These are phyloP conservation scores for Rhodomyrtus tomentosa DNA, from an alignment of 345 rosid genomes.

Conservation along the genomic window DNA sequence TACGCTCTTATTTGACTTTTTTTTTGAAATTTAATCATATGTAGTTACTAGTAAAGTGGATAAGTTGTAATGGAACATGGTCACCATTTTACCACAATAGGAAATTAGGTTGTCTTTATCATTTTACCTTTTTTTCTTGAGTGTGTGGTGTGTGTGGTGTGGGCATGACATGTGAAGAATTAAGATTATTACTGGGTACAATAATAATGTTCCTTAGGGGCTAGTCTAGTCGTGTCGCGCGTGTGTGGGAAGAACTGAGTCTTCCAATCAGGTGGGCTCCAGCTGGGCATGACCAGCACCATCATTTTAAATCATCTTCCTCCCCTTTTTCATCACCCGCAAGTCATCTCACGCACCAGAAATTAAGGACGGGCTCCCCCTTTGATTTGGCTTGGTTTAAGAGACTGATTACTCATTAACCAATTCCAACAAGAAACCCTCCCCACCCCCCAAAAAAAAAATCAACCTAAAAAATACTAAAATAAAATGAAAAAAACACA, in stretches of 20 bases:
- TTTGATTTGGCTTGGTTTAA: neutral
- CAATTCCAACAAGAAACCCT: neutral
- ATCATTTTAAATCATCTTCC: neutral
- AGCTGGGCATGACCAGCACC: neutral
- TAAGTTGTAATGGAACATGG: neutral
- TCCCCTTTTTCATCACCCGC: neutral
- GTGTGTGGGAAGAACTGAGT: neutral
- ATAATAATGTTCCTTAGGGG: neutral
- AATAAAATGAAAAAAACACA: neutral
- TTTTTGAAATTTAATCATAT: neutral
- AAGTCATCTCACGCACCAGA: neutral
- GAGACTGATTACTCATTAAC: neutral
- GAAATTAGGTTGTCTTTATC: neutral
- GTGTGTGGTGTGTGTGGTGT: neutral
- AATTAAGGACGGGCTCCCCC: neutral
- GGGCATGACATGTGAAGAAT: neutral
- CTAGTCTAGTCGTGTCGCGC: too few relatives aligned
- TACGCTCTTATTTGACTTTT: too few relatives aligned
- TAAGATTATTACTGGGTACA: neutral
- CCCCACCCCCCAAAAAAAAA: rapidly evolving
- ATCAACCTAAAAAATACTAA: neutral
- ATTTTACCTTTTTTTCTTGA: neutral
- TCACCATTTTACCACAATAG: neutral
- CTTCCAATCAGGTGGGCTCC: neutral
- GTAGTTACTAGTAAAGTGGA: neutral